Base-by-base conservation (phyloP, 306 rosid genomes). In the Medicago lupulina region DNA sequence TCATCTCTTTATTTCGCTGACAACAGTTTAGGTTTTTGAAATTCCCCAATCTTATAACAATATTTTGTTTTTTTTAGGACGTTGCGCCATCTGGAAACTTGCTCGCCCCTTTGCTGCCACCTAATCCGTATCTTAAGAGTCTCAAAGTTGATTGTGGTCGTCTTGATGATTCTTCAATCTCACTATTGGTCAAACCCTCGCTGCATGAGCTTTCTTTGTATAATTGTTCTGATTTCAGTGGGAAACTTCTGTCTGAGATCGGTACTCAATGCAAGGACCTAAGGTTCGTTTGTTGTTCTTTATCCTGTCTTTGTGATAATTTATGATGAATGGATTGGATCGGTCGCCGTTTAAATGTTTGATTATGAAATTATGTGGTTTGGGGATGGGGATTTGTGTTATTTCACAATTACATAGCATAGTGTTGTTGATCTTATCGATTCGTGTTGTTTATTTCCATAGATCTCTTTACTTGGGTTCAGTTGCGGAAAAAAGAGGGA, bases 381-480 rank as follows among this genome's bases (percentile, higher is more conserved):
- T 59, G 31, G 80, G 57, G 60, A 8, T 59, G 31, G 80, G 57
- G 60, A 8, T 54, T 54, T 62, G 61, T 80, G 63, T 72, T 40
- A 2, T 7, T 9, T 49, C 17, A 40, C n/a, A 65, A 11, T 65
- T 12, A 6, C 38, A 34, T 16, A 44, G 71, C 55, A 58, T 41
- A 9, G 69, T 68, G 65, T 17, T 80, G 79, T 17, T 50, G 76
- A 61, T 31, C 76, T 81, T 79, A 70, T 87, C 54, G 57, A 81
- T 47, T 82, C 71, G 64, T 83, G 85, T 71, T 73, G 77, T 83
- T 76, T 75, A 39, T 72, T 63, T 73, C 53, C 73, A 53, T 85
- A 90, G 96, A 92, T 89, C 91, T 78, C 97, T 95, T 75, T 92
- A 86, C 81, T 84, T 95, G 92, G 93, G 97, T 17, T 95, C 97